Evolutionary conservation across 768 basidiomycete species (phyloP), one percentile per base, ranked within the genome.

Genomic region (Grammothele lineata): DNA sequence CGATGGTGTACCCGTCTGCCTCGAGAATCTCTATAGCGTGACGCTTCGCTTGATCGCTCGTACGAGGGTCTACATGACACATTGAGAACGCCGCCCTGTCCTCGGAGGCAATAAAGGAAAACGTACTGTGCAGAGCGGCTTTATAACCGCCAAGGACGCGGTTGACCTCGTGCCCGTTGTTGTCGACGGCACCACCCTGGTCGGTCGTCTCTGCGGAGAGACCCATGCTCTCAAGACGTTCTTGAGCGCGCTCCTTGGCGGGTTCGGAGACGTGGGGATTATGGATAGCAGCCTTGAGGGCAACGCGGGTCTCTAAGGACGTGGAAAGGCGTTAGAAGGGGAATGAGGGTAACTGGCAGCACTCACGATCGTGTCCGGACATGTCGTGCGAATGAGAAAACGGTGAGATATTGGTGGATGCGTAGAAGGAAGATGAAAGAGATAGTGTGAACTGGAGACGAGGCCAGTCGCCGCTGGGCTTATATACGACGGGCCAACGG

Each of bases 231-330:
- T 73, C 65, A n/a, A 84, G 70, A 10, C 68, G 66, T 37, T 74
- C 62, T 9, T 55, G 55, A 6, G 80, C 82, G 15, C 69, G 67
- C 36, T 66, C 62, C 57, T 80, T 80, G 0, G 80, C 81, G 49
- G 75, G 74, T 0, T 70, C 66, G 4, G 78, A 80, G 36, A 81
- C 76, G 42, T 75, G 69, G 10, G 78, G 80, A 57, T 83, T 82
- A 57, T 72, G 66, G 5, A 81, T 67, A 9, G 78, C 68, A n/a
- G 80, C 78, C 57, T 80, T 81, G 43, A 78, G 64, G 21, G 71
- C 71, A 38, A 83, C 78, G 53, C 73, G 75, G 5, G 65, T 44
- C 27, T 53, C 51, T 51, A 35, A 14, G 32, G 18, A 30, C 1
- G 19, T n/a, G n/a, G 40, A 8, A 4, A 43, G 42, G 24, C 37